A percentile compares a stretch with the other conserved stretches of the same genome.
Conservation (phyloP, 345 rosid species). For the Gossypium sturtianum region DNA sequence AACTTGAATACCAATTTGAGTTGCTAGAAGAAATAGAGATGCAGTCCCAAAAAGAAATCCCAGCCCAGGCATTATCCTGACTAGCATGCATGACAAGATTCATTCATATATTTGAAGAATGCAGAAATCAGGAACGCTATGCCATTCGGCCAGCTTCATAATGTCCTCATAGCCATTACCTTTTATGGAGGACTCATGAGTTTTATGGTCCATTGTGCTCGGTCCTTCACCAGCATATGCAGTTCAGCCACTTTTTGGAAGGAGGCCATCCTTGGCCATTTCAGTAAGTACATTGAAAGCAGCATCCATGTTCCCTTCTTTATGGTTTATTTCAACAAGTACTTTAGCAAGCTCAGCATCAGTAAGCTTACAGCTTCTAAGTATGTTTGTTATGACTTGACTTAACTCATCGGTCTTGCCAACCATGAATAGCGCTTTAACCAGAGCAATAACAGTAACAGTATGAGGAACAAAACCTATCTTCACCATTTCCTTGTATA, state of each 20-base stretch:
- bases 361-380: conserved; percentile 70
- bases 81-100: neutral
- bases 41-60: neutral
- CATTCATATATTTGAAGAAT: neutral
- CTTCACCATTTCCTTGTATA: conserved; percentile 64
- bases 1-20: neutral
- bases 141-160: neutral
- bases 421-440: conserved; percentile 48
- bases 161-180: neutral
- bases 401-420: conserved; percentile 54
- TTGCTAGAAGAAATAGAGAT: neutral
- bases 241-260: conserved; percentile 48
- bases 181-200: neutral
- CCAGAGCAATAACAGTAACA: conserved; percentile 59
- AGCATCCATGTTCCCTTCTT: conserved; percentile 81
- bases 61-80: neutral
- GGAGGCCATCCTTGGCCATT: conserved; percentile 89
- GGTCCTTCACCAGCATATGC: conserved; percentile 12
- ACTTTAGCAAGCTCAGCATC: conserved; percentile 66
- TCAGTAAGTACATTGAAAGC: conserved; percentile 61
- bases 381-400: conserved; percentile 37
- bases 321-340: conserved; percentile 69
- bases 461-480: conserved; percentile 59
- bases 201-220: conserved; percentile 9
- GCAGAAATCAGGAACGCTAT: neutral